Conservation (phyloP, 257 asterid species). For the Solanum lycopersicoides region DNA sequence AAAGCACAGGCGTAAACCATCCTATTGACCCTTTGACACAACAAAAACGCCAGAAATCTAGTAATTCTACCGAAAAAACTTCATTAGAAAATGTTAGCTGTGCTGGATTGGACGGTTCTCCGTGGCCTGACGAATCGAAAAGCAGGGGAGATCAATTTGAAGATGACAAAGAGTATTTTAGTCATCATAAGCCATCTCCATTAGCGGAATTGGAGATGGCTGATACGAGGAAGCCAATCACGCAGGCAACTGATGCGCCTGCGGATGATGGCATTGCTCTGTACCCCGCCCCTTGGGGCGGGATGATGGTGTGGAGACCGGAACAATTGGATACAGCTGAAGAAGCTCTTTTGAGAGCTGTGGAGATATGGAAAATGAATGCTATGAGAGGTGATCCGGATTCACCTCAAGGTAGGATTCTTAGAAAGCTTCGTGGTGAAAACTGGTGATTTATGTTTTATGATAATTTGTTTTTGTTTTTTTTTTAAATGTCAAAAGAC, state of each 20-base stretch:
- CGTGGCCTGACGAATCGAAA: conserved; percentile 43
- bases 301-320: conserved; percentile 38
- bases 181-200: conserved; percentile 67
- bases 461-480: no score
- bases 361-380: conserved; percentile 39
- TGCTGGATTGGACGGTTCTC: conserved; percentile 42
- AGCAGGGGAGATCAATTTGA: conserved; percentile 13
- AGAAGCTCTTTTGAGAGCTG: conserved; percentile 54
- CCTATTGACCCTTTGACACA: conserved; percentile 33
- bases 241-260: conserved; percentile 43
- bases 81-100: conserved; percentile 18
- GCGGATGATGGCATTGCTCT: background rate
- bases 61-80: background rate
- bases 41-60: conserved; percentile 28
- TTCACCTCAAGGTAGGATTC: conserved; percentile 80
- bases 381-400: conserved; percentile 75
- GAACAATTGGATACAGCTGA: conserved; percentile 83
- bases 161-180: conserved; percentile 41
- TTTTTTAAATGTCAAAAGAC: background rate
- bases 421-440: conserved; percentile 60
- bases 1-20: conserved; percentile 33
- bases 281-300: conserved; percentile 15
- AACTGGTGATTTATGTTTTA: conserved; percentile 22
- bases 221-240: conserved; percentile 61
- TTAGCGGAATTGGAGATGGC: conserved; percentile 51